These are phyloP conservation scores for Termitomyces sp. DNA, from an alignment of 768 basidiomycete species.

Conservation along the genomic window DNA sequence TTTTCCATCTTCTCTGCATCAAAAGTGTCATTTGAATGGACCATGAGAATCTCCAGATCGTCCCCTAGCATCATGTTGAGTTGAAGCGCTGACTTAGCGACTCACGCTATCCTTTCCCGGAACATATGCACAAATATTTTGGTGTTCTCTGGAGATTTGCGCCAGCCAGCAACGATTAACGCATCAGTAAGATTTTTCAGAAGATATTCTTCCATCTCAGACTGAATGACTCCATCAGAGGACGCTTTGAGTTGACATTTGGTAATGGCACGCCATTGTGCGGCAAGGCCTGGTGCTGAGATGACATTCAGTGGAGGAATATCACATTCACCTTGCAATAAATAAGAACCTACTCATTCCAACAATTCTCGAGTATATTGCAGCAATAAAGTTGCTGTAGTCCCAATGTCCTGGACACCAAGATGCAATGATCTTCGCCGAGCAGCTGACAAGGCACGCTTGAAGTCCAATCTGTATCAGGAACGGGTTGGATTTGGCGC, in stretches of 20 bases:
- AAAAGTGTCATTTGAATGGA: not conserved
- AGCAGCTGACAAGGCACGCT: constrained; percentile 32
- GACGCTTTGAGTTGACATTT: constrained; percentile 16
- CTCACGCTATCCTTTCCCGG: not conserved
- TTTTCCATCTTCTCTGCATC: too few relatives aligned
- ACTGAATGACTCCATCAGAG: constrained; percentile 14
- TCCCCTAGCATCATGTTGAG: not conserved
- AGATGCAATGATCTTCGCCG: constrained; percentile 32
- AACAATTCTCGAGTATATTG: constrained; percentile 29
- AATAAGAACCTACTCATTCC: constrained; percentile 25
- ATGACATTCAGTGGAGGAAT: not conserved
- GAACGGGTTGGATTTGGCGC: not conserved
- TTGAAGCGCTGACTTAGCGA: not conserved
- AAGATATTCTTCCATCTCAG: constrained; percentile 10
- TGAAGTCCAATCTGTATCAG: not conserved
- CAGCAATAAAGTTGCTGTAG: constrained; percentile 30
- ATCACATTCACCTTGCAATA: not conserved
- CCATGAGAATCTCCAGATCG: not conserved
- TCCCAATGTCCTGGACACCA: constrained; percentile 40
- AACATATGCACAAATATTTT: not conserved
- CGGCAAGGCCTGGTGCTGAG: constrained; percentile 11
- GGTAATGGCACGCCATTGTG: constrained; percentile 23
- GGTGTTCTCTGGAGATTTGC: not conserved
- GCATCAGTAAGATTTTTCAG: not conserved
- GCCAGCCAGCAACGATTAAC: not conserved